phyloP scores from a whole-genome alignment of 1,139 yeast genomes.

The Taphrina confusa region DNA sequence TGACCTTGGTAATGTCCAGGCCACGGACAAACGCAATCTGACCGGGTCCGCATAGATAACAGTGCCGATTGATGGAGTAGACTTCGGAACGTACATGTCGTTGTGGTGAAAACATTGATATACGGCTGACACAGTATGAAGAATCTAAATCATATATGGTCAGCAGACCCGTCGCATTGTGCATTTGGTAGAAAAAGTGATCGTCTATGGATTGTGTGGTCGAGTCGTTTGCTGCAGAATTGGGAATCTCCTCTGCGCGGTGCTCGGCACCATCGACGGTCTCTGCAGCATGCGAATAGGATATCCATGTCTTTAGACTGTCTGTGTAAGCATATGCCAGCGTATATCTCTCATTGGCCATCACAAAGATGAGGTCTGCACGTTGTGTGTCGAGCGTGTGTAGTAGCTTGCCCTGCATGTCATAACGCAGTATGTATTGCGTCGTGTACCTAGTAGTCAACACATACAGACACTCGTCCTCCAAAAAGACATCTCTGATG shows the following conservation, averaged over 20 bases:
- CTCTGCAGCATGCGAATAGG: neutral
- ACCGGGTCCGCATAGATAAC: conserved; percentile 12
- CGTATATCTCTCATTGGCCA: conserved; percentile 11
- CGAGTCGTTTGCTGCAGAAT: neutral
- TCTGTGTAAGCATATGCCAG: conserved; percentile 7
- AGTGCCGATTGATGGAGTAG: conserved; percentile 12
- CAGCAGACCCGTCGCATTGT: conserved; percentile 4
- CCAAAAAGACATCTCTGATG: conserved; percentile 8
- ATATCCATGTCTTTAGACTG: neutral
- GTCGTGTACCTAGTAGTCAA: neutral
- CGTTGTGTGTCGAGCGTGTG: conserved; percentile 10
- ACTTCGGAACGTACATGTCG: neutral
- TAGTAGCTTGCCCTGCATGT: neutral
- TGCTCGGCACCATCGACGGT: neutral
- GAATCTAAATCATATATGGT: conserved; percentile 12
- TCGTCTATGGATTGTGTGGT: conserved; percentile 10
- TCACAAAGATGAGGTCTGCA: neutral
- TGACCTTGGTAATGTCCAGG: conserved; percentile 12
- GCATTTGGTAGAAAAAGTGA: conserved; percentile 7
- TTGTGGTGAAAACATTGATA: conserved; percentile 3
- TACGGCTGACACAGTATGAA: conserved; percentile 5
- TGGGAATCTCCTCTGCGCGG: neutral
- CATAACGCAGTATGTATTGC: neutral
- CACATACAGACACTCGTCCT: neutral
- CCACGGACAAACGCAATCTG: conserved; percentile 1